phyloP scores from a whole-genome alignment of 2,329 filamentous ascomycete species.

The Xylariaceae sp. region DNA sequence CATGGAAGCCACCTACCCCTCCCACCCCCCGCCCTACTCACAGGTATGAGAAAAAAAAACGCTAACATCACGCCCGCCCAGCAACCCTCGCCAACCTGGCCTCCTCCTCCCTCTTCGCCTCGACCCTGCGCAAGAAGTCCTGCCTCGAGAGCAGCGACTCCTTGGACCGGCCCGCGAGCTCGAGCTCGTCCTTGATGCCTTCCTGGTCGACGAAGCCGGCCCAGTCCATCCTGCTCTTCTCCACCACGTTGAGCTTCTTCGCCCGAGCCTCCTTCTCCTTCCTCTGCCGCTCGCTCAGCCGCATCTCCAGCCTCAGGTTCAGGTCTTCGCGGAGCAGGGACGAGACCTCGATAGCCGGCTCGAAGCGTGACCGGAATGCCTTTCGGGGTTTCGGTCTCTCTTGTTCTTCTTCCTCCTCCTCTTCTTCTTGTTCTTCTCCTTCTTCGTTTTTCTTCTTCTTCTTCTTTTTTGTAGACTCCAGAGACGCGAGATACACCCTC shows the following conservation, averaged over 20 bases:
- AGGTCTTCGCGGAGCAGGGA: slow-evolving; percentile 48
- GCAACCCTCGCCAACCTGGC: slow-evolving; percentile 49
- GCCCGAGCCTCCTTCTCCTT: slow-evolving; percentile 44
- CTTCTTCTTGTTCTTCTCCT: slow-evolving; percentile 30
- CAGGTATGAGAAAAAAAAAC: too few species aligned
- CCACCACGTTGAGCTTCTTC: slow-evolving; percentile 64
- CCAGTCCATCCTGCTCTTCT: slow-evolving; percentile 71
- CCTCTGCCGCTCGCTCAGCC: slow-evolving; percentile 42
- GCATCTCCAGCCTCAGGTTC: slow-evolving; percentile 49
- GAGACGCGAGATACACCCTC: slow-evolving; percentile 55
- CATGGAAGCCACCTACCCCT: too few species aligned
- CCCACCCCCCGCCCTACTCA: too few species aligned
- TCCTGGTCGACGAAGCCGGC: slow-evolving; percentile 66
- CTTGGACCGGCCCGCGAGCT: slow-evolving; percentile 59
- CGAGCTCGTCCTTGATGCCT: slow-evolving; percentile 63
- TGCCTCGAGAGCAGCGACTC: slow-evolving; percentile 56
- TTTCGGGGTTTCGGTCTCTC: slow-evolving; percentile 45
- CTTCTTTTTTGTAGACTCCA: slow-evolving; percentile 31
- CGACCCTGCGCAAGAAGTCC: slow-evolving; percentile 61
- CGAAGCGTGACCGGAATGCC: slow-evolving; percentile 58
- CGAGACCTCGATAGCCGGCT: slow-evolving; percentile 45
- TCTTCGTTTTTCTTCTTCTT: slow-evolving; percentile 26
- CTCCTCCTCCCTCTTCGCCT: slow-evolving; percentile 57
- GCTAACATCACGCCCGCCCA: slow-evolving; percentile 31
- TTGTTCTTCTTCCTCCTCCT: slow-evolving; percentile 26